Evolutionary conservation across 1,139 yeast genomes (phyloP).

Genomic region (Magnusiomyces suaveolens): DNA sequence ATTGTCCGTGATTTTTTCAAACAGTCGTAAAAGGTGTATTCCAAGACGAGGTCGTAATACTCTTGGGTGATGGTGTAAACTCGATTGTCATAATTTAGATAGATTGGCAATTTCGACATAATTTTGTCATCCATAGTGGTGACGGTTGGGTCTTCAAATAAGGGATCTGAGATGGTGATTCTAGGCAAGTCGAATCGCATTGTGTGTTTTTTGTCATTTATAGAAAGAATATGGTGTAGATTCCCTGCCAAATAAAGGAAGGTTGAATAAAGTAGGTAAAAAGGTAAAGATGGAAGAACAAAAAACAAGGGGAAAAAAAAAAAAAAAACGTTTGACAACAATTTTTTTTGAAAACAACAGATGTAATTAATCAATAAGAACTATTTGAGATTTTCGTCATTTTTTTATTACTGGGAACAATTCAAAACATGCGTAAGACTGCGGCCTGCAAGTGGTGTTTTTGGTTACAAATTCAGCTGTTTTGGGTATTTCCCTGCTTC

Average conservation of each 20-base stretch:
- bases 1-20: background rate
- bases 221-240: background rate
- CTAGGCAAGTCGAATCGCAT: background rate
- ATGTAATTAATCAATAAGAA: no score
- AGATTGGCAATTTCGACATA: background rate
- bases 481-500: background rate
- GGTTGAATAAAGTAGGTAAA: background rate
- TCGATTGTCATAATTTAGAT: background rate
- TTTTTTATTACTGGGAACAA: background rate
- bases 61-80: background rate
- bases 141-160: background rate
- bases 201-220: background rate
- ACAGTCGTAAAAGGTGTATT: conserved; percentile 1
- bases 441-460: background rate
- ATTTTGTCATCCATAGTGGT: background rate
- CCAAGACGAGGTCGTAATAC: conserved; percentile 1
- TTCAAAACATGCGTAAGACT: background rate
- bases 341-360: background rate
- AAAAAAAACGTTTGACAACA: background rate
- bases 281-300: background rate
- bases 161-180: background rate
- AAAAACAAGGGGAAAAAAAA: no score
- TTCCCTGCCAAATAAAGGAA: background rate
- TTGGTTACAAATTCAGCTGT: background rate
- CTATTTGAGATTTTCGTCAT: no score